Evolutionary conservation across 2,329 filamentous ascomycete genomes (phyloP), one percentile per base, ranked within the genome.

Genomic region (Arthroderma uncinatum): DNA sequence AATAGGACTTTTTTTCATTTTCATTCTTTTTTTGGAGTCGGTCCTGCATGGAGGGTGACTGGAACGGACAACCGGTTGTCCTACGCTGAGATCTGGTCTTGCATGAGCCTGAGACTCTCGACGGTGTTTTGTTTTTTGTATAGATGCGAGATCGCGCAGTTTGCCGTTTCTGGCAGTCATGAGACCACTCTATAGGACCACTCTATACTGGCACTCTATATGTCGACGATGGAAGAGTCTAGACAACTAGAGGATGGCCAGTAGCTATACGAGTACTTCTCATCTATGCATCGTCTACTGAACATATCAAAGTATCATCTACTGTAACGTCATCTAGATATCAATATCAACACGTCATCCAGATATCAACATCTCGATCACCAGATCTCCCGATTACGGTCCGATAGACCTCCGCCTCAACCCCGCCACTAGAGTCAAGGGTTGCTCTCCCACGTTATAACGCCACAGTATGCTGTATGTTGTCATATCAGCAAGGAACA

Each of bases 401-500:
- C 44, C 44, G 44, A 34, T 34, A 34, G 33, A 5, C 12, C 6
- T 34, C 33, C 33, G 33, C 6, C 8, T 8, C 40, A 25, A 47
- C 40, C 7, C 40, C 40, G 16, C 40, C 40, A 40, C 40, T 47
- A 47, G 40, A 47, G 16, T 25, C 21, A 21, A 25, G 16, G 16
- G 16, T 8, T 16, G 16, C 44, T 28, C 21, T 48, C 25, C 44
- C 44, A 48, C 12, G 25, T 48, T 48, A 48, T 12, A 30, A 30
- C 25, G 44, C 23, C 10, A 48, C 10, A 12, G 8, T 30, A 48
- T 28, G 23, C n/a, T 16, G n/a, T 28, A 1, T n/a, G 14, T 12
- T 28, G 25, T 48, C 44, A 48, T 30, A 48, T 48, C 44, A 48
- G 44, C 44, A 48, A 48, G 44, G 23, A 30, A 30, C 44, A 25